Base-by-base conservation (phyloP, 768 basidiomycete genomes). In the Lactarius indigo region DNA sequence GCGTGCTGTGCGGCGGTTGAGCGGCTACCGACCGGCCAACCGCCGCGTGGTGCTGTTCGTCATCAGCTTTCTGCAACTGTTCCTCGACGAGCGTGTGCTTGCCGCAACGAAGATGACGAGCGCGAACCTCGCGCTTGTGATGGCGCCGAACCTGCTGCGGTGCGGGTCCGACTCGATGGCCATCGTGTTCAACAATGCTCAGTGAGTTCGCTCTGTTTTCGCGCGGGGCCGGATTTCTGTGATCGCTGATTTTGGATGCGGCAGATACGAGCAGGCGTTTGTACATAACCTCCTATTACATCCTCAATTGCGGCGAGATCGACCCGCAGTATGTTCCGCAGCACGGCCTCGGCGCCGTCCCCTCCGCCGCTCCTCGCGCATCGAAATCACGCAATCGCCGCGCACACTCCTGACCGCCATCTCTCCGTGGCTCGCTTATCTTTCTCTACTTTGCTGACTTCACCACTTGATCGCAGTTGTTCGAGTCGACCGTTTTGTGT, bases 91-190 rank as follows among this genome's bases (percentile, higher is more conserved):
- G 50, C 84, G 85, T 70, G 87, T 91, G 23, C 84, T 91, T 69
- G 78, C 75, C 15, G 76, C 81, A 57, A 94, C 92, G 52, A 94
- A 96, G 78, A 96, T 96, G 94, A 96, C 92, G 3, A 84, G 90
- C 13, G 87, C 87, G 42, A 95, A 94, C 75, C 78, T 96, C 68
- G 92, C 94, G 12, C 78, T 96, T 18, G 92, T 97, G 23, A 91
- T 97, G 88, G 92, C 94, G 2, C 94, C 94, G 9, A 96, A 96
- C 77, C 76, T 97, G 56, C 76, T 97, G 55, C 81, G 94, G 63
- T 96, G 94, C 74, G 89, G 83, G 71, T 94, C 92, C 18, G 90
- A 94, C 58, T 91, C 87, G n/a, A 89, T 95, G 83, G 83, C 89
- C 9, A 81, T 95, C 10, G 94, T 95, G 13, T 96, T 94, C 74